Base-by-base conservation (phyloP, 352 stramenopile genomes). In the Phytophthora fragariaefolia region DNA sequence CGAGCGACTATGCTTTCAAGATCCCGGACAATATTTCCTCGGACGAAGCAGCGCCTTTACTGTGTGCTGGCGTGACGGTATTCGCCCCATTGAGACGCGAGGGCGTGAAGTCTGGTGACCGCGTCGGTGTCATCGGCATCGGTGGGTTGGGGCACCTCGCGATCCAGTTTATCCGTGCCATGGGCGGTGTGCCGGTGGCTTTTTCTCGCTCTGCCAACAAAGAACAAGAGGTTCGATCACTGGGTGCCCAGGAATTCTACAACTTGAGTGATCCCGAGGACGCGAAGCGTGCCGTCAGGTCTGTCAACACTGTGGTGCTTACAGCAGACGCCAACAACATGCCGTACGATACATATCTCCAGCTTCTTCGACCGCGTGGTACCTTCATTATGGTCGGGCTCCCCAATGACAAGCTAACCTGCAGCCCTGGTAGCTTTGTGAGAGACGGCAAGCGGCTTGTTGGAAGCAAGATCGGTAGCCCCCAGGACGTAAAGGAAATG, bases 131-230 rank as follows among this genome's bases (percentile, higher is more conserved):
- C 9, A 72, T 89, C 8, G 90, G 90, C 17, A 84, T 94, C 46
- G 87, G 88, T 26, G 88, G 88, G 24, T 69, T 96, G 6, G 88
- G 87, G 27, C 88, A 96, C 61, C 73, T 96, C 53, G 83, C 71
- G 2, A 69, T 96, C 42, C 91, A 95, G 73, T 83, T 95, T 49
- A 80, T 79, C n/a, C 61, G 74, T 12, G 87, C 81, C 1, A 66
- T 96, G n/a, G 82, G 81, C n/a, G 72, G 63, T 4, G 62, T 76
- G 15, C 69, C 87, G 0, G 76, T 86, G 36, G 58, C 58, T 7
- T 66, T 66, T 38, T 66, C 58, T 54, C 58, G 49, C 36, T 53
- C 48, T 3, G n/a, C 78, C 76, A 56, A 63, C 74, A 48, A 77
- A 63, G 38, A 73, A 54, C 8, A 69, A 42, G 13, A 97, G 91